Conservation (phyloP, 306 rosid species). For the Trifolium repens region DNA sequence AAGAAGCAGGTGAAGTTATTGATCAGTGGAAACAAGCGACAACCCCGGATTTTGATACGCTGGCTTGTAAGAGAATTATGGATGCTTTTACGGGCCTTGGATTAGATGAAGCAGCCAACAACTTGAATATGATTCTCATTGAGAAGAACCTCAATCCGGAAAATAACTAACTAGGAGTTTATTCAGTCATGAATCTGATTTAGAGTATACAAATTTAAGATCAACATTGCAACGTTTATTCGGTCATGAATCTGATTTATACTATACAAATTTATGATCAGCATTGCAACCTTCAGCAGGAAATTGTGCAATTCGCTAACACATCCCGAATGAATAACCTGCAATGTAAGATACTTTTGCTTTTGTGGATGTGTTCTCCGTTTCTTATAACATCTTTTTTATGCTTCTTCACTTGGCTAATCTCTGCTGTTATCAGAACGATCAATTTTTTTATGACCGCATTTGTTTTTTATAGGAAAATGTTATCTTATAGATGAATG, state of each 20-base stretch:
- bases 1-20: conserved; percentile 74
- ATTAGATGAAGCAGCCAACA: conserved; percentile 54
- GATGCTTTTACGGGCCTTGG: conserved; percentile 67
- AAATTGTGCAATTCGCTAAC: conserved; percentile 30
- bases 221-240: conserved; percentile 32
- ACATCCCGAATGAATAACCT: conserved; percentile 24
- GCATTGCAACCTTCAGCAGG: conserved; percentile 27
- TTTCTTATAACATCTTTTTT: conserved; percentile 12
- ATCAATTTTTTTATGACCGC: too few relatives aligned
- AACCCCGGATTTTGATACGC: conserved; percentile 58
- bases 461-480: too few relatives aligned
- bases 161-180: conserved; percentile 34
- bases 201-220: conserved; percentile 34
- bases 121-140: conserved; percentile 57
- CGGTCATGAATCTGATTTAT: background rate
- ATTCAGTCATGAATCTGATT: background rate
- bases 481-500: too few relatives aligned
- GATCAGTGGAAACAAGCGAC: conserved; percentile 88
- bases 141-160: conserved; percentile 59
- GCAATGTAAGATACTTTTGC: conserved; percentile 22
- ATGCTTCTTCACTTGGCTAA: conserved; percentile 7
- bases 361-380: conserved; percentile 19
- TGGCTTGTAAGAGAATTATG: conserved; percentile 63
- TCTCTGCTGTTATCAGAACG: background rate
- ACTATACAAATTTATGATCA: conserved; percentile 33